Evolutionary conservation across 2,329 filamentous ascomycete species (phyloP).

Genomic region (Septoria petroselini): DNA sequence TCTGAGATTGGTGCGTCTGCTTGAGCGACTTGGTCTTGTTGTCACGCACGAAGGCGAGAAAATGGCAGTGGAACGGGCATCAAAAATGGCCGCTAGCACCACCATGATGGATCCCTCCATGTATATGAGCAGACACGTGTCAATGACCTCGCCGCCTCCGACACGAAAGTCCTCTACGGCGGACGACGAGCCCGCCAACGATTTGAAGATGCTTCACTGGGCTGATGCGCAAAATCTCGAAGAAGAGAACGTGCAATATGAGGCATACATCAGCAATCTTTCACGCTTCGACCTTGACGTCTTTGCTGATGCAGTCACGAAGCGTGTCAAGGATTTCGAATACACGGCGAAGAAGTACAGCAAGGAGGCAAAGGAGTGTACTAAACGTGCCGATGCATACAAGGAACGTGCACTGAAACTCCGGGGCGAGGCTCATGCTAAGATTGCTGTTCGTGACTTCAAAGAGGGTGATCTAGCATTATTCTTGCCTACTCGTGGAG

Average conservation of each 20-base stretch:
- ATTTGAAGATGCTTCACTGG: slow-evolving; percentile 79
- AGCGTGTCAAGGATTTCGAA: slow-evolving; percentile 89
- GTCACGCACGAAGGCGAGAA: slow-evolving; percentile 66
- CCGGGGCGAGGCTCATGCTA: slow-evolving; percentile 85
- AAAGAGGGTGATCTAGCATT: slow-evolving; percentile 93
- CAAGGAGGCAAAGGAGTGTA: slow-evolving; percentile 68
- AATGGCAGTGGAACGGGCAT: slow-evolving; percentile 72
- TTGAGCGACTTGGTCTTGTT: slow-evolving; percentile 83
- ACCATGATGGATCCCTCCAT: slow-evolving; percentile 42
- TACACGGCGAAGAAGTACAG: slow-evolving; percentile 90
- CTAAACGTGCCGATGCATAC: slow-evolving; percentile 51
- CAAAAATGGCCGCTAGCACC: slow-evolving; percentile 53
- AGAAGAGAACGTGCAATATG: slow-evolving; percentile 69
- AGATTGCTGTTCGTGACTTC: slow-evolving; percentile 93
- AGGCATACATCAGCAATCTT: slow-evolving; percentile 68
- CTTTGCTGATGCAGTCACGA: slow-evolving; percentile 80
- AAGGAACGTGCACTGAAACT: slow-evolving; percentile 78
- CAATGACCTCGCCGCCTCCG: slow-evolving; percentile 57
- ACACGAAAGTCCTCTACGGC: slow-evolving; percentile 53
- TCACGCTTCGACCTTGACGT: slow-evolving; percentile 78
- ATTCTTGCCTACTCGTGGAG: slow-evolving; percentile 87
- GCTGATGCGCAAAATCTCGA: slow-evolving; percentile 65
- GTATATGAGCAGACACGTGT: slow-evolving; percentile 51
- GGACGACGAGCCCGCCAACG: slow-evolving; percentile 37
- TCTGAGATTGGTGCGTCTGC: slow-evolving; percentile 73